Evolutionary conservation across 2,329 filamentous ascomycete species (phyloP).

Genomic region (Echinosphaeria canescens): DNA sequence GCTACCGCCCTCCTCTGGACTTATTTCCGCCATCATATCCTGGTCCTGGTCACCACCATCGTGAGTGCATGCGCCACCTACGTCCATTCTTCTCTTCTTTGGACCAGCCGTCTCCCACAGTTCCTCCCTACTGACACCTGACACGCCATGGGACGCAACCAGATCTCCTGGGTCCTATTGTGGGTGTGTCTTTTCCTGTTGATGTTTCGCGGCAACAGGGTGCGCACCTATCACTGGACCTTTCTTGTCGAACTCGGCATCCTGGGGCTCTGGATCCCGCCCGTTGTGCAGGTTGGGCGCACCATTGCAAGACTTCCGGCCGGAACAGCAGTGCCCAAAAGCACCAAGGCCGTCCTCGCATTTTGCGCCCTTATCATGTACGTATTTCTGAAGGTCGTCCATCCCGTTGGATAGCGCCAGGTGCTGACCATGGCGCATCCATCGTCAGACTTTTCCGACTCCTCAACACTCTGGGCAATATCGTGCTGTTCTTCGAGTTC

Average conservation of each 20-base stretch:
- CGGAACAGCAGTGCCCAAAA: too few relatives aligned
- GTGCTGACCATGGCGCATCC: background rate
- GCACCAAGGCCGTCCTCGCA: slow-evolving; percentile 10
- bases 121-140: too few relatives aligned
- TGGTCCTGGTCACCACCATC: slow-evolving; percentile 13
- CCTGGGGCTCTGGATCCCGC: slow-evolving; percentile 11
- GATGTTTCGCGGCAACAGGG: slow-evolving; percentile 10
- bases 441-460: slow-evolving; percentile 13
- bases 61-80: slow-evolving; percentile 8
- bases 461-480: slow-evolving; percentile 16
- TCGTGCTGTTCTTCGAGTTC: slow-evolving; percentile 14
- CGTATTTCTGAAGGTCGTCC: slow-evolving; percentile 6
- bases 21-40: slow-evolving; percentile 10
- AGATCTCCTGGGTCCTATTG: slow-evolving; percentile 15
- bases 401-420: background rate
- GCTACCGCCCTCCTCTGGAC: slow-evolving; percentile 15
- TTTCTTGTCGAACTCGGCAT: slow-evolving; percentile 14
- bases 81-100: slow-evolving; percentile 1
- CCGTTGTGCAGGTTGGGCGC: slow-evolving; percentile 4
- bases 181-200: slow-evolving; percentile 13
- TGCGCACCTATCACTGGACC: slow-evolving; percentile 17
- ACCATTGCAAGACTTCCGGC: too few relatives aligned
- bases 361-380: slow-evolving; percentile 16
- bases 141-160: too few relatives aligned
- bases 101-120: too few relatives aligned